phyloP scores from a whole-genome alignment of 148 eudicot species.

The Fagopyrum tataricum region DNA sequence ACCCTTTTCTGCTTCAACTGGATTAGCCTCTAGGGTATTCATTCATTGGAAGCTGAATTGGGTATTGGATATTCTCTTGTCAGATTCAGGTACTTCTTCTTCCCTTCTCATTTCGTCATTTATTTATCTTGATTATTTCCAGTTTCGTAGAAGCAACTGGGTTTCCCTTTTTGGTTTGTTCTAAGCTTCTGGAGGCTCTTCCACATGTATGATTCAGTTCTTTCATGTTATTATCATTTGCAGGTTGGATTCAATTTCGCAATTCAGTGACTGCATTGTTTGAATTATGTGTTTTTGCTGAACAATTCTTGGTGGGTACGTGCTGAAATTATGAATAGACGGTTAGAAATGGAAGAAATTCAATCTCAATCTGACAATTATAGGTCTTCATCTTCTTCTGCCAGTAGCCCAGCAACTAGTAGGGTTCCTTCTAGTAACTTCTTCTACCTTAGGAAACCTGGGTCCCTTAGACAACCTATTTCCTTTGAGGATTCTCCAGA shows the following conservation, averaged over 20 bases:
- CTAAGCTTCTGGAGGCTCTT: neutral
- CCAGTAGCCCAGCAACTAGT: slow-evolving; percentile 85
- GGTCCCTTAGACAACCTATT: slow-evolving; percentile 61
- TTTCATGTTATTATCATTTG: neutral
- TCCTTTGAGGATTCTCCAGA: slow-evolving; percentile 90
- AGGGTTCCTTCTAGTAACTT: slow-evolving; percentile 88
- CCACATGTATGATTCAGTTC: slow-evolving; percentile 1
- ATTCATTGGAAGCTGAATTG: slow-evolving; percentile 6
- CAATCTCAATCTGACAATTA: slow-evolving; percentile 86
- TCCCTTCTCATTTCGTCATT: neutral
- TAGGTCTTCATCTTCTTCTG: slow-evolving; percentile 92
- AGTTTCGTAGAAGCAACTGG: neutral
- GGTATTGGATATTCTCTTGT: neutral
- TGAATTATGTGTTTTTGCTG: slow-evolving; percentile 2
- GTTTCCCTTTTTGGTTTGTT: neutral
- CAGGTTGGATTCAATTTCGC: neutral
- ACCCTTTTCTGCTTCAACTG: neutral
- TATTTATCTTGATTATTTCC: neutral
- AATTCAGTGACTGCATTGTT: neutral
- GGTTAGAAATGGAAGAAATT: slow-evolving; percentile 74
- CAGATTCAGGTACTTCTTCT: slow-evolving; percentile 10
- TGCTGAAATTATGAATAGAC: neutral
- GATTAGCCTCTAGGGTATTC: neutral
- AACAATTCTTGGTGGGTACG: slow-evolving; percentile 3
- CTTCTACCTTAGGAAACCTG: slow-evolving; percentile 81